Percentiles rank a stretch among this genome's conserved stretches.
These are phyloP conservation scores for Calonectria leucothoes DNA, from an alignment of 2,329 filamentous ascomycete species.

Conservation along the genomic window DNA sequence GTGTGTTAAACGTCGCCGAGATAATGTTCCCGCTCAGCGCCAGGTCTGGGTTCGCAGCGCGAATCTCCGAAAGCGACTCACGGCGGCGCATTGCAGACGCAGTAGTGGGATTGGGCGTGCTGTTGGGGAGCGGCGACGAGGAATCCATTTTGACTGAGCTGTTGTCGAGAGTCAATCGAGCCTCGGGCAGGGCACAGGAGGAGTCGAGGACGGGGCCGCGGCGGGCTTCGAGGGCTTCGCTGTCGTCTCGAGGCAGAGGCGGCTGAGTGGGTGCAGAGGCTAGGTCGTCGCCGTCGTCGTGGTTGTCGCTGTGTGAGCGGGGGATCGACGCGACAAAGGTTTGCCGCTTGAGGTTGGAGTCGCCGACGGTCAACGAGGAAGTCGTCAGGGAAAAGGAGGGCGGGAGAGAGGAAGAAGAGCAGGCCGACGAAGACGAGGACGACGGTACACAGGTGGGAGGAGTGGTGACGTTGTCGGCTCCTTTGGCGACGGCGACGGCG, in stretches of 20 bases:
- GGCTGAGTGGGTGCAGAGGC: neutral
- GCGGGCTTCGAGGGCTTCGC: conserved; percentile 3
- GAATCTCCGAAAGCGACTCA: conserved; percentile 67
- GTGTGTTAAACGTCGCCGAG: conserved; percentile 73
- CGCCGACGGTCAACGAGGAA: conserved; percentile 7
- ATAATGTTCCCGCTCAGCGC: conserved; percentile 74
- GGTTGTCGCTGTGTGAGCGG: neutral
- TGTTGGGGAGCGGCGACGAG: conserved; percentile 6
- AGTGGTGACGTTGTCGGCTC: conserved; percentile 38
- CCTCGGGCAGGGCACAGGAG: conserved; percentile 14
- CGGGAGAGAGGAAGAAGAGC: conserved; percentile 21
- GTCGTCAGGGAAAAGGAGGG: conserved; percentile 19
- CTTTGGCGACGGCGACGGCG: conserved; percentile 40
- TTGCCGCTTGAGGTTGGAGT: conserved; percentile 9
- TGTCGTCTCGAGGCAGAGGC: conserved; percentile 16
- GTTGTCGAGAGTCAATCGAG: conserved; percentile 21
- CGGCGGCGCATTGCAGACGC: conserved; percentile 53
- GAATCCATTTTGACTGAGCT: conserved; percentile 15
- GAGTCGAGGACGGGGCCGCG: conserved; percentile 14
- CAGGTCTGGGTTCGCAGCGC: conserved; percentile 66
- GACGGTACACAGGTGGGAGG: conserved; percentile 19
- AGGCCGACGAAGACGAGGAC: conserved; percentile 22
- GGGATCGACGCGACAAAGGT: conserved; percentile 5
- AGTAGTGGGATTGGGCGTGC: conserved; percentile 18
- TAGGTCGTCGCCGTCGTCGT: conserved; percentile 5